Base-by-base conservation (phyloP, 306 rosid genomes). In the Vigna mungo region DNA sequence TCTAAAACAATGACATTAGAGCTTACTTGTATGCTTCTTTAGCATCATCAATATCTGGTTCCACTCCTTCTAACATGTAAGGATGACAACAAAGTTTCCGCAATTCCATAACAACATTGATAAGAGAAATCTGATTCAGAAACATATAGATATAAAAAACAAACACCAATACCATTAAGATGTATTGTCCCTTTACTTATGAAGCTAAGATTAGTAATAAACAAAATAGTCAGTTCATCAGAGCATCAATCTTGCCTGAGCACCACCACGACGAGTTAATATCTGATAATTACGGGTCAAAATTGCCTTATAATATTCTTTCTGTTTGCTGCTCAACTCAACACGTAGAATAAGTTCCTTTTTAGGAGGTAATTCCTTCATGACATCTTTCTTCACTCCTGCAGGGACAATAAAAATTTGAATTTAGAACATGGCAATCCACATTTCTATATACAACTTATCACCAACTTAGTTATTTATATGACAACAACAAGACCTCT, bases 341-440 rank as follows among this genome's bases (percentile, higher is more conserved):
- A 96, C 87, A 51, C 99, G 96, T 79, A 96, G 79, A 82, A 96
- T 96, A 65, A 96, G 99, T 75, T 96, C 99, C 87, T 90, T 96
- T 80, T 96, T 96, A 46, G 99, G 99, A 80, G 99, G 99, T 49
- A 96, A 78, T 39, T 96, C 99, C 89, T 96, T 96, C 99, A 96
- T 91, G 79, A 96, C 99, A 82, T 96, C 99, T 84, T 92, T 96
- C 85, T 96, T 96, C 84, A 96, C 97, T 86, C 99, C 99, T 95
- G 91, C 72, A 85, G 66, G 70, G 75, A 74, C 79, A 87, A 17
- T 25, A 72, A 76, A 74, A 39, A 68, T 30, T 65, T 70, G 39
- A 68, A 77, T 36, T 49, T 60, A 66, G 72, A 69, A 32, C 68
- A 71, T 36, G 48, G 64, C 52, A 75, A 75, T 30, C 59, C 54